Evolutionary conservation across 192 early-diverging fungal genomes (phyloP), one percentile per base, ranked within the genome.

Genomic region (Funneliformis mosseae): DNA sequence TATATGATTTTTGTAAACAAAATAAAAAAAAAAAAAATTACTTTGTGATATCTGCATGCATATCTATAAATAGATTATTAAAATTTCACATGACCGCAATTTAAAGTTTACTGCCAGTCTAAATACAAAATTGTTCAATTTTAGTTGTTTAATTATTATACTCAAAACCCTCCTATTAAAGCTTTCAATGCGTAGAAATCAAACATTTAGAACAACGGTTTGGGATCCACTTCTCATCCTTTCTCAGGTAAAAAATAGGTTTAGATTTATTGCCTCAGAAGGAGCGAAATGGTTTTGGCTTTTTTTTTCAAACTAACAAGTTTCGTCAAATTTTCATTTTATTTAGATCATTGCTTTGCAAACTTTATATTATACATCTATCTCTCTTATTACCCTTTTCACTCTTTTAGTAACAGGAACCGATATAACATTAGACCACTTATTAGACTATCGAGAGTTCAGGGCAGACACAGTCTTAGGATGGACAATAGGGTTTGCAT

Each of bases 401-500:
- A 77, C 88, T 10, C 85, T 92, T 64, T 76, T 87, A 21, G 80
- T 94, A 42, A 89, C 89, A 39, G 95, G 93, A 27, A 81, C 84
- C 3, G 88, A 87, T 39, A 83, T 93, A 46, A 90, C 92, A 3
- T 83, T 95, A 63, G 88, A 92, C 81, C 88, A 92, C 55, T 81
- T 96, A n/a, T 86, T 96, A 67, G 85, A 85, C 70, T 91, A 86
- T 82, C 77, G 76, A 41, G 89, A 89, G 69, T 84, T 92, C 48
- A 83, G 89, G 48, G 87, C 85, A 27, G 91, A 92, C 74, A 92
- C 88, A 1, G 87, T 89, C 0, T 84, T 91, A 67, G 95, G 95
- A 14, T 93, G 93, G 93, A 84, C 88, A 0, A 69, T 96, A 18
- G 84, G 86, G 23, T 80, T 94, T 23, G 92, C 91, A 0, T 90